Conservation (phyloP, 1,139 yeast species). For the Lodderomyces jiufengensis region DNA sequence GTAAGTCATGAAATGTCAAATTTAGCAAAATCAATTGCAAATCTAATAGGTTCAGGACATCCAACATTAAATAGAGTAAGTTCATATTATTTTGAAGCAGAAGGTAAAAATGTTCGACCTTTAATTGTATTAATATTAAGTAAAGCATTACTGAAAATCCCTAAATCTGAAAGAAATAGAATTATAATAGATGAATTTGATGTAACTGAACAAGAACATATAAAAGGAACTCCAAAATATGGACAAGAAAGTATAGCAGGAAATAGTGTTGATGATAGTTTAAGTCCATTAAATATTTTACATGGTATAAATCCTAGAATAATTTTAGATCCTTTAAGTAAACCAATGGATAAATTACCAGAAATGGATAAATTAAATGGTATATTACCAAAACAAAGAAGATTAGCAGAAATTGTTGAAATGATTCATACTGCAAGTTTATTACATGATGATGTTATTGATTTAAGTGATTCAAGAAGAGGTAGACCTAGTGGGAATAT, state of each 20-base stretch:
- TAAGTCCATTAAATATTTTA: slow-evolving; percentile 77
- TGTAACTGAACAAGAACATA: slow-evolving; percentile 61
- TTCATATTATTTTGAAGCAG: slow-evolving; percentile 90
- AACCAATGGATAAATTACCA: slow-evolving; percentile 74
- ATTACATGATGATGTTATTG: slow-evolving; percentile 96
- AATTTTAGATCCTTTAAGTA: slow-evolving; percentile 76
- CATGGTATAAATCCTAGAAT: slow-evolving; percentile 86
- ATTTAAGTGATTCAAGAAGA: slow-evolving; percentile 84
- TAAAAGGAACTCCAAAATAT: slow-evolving; percentile 46
- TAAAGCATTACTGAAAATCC: slow-evolving; percentile 77
- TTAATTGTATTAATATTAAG: slow-evolving; percentile 78
- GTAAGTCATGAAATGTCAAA: slow-evolving; percentile 96
- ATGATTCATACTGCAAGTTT: slow-evolving; percentile 98
- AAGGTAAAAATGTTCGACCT: slow-evolving; percentile 95
- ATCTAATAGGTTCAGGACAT: slow-evolving; percentile 86
- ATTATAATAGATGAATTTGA: slow-evolving; percentile 58
- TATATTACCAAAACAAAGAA: slow-evolving; percentile 87
- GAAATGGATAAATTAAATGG: slow-evolving; percentile 59
- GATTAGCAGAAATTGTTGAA: slow-evolving; percentile 95
- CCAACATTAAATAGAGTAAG: slow-evolving; percentile 89
- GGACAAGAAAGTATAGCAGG: slow-evolving; percentile 46
- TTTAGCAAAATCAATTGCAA: slow-evolving; percentile 81
- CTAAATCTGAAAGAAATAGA: slow-evolving; percentile 63
- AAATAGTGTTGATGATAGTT: slow-evolving; percentile 51
- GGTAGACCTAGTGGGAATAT: slow-evolving; percentile 89